Evolutionary conservation across 139 green algal species (phyloP).

Genomic region (Coelastrella sp.): DNA sequence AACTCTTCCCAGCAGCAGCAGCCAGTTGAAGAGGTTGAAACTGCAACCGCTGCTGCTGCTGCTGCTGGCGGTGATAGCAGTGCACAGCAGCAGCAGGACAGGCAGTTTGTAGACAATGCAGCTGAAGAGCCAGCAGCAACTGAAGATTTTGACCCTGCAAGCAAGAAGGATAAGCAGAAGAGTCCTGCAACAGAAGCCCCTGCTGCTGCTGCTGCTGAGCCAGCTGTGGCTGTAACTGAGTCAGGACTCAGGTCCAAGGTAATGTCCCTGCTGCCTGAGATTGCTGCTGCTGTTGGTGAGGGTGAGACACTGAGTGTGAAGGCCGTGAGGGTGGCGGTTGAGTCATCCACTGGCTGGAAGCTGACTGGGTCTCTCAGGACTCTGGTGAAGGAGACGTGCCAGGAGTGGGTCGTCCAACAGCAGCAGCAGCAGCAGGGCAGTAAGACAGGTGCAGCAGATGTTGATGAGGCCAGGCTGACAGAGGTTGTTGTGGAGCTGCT

Average conservation of each 20-base stretch:
- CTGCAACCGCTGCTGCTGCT: background rate
- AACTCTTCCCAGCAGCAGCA: background rate
- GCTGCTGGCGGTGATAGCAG: background rate
- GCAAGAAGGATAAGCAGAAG: background rate
- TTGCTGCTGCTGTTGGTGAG: background rate
- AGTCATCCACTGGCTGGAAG: conserved; percentile 5
- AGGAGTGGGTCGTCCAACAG: conserved; percentile 10
- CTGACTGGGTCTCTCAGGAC: background rate
- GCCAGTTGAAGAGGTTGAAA: too few relatives aligned
- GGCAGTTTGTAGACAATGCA: background rate
- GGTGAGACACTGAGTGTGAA: conserved; percentile 19
- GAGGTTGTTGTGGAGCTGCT: background rate
- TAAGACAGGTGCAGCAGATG: background rate
- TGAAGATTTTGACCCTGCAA: background rate
- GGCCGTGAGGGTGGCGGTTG: conserved; percentile 12
- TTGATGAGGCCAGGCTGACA: background rate
- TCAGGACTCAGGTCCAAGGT: background rate
- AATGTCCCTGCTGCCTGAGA: background rate
- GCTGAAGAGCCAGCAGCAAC: background rate
- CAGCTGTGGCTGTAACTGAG: background rate
- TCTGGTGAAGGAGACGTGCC: background rate
- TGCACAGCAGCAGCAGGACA: conserved; percentile 4
- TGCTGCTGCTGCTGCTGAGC: background rate
- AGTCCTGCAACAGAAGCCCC: background rate
- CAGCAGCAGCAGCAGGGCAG: conserved; percentile 28